phyloP scores from a whole-genome alignment of 306 rosid genomes.

The Begonia masoniana region DNA sequence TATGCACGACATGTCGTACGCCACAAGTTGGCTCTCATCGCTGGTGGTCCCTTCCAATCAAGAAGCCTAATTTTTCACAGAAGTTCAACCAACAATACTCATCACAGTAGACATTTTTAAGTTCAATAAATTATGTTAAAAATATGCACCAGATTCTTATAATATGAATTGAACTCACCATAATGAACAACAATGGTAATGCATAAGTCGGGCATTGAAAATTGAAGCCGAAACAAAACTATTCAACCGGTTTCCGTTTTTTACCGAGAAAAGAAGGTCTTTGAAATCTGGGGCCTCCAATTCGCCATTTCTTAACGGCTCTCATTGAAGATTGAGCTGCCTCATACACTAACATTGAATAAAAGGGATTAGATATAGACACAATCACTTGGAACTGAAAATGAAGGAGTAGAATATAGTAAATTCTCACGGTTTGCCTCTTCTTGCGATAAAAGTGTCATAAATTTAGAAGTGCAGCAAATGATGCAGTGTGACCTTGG shows the following conservation, averaged over 20 bases:
- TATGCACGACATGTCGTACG: too few species aligned
- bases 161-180: too few species aligned
- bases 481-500: constrained; percentile 71
- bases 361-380: constrained; percentile 3
- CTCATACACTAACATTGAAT: constrained; percentile 52
- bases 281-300: constrained; percentile 86
- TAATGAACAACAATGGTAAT: too few species aligned
- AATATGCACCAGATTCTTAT: too few species aligned
- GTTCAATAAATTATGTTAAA: too few species aligned
- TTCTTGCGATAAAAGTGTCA: constrained; percentile 59
- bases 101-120: too few species aligned
- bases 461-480: constrained; percentile 58
- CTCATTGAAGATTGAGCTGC: constrained; percentile 89
- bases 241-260: constrained; percentile 62
- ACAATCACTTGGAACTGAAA: constrained; percentile 1
- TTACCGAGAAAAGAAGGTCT: constrained; percentile 64
- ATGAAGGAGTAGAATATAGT: constrained; percentile 5
- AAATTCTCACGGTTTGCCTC: constrained; percentile 60
- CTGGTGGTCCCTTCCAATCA: too few species aligned
- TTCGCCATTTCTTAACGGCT: constrained; percentile 84
- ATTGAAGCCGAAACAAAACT: constrained; percentile 6
- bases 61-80: too few species aligned
- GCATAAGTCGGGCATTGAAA: too few species aligned
- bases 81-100: too few species aligned
- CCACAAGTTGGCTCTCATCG: too few species aligned